Evolutionary conservation across 176 grass and related monocot species (phyloP).

Genomic region (Bromus sterilis): DNA sequence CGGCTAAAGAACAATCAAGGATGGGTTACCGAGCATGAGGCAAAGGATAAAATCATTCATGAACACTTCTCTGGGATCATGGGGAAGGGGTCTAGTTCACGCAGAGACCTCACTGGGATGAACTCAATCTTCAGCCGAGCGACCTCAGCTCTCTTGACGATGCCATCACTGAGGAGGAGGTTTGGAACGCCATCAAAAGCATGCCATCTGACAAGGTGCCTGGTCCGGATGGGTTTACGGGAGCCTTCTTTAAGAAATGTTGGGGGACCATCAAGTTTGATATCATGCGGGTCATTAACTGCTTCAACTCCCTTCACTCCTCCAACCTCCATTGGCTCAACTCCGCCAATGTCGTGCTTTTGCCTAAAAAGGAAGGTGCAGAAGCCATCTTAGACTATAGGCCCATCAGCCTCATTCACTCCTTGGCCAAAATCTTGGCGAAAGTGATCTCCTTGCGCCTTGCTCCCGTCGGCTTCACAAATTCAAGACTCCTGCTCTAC

Average conservation of each 20-base stretch:
- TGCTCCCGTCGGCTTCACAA: neutral
- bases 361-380: neutral
- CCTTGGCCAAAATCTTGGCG: neutral
- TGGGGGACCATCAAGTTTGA: neutral
- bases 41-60: too few species aligned
- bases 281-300: neutral
- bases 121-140: too few species aligned
- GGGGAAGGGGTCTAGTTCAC: too few species aligned
- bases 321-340: neutral
- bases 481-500: neutral
- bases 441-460: neutral
- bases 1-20: too few species aligned
- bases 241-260: neutral
- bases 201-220: neutral
- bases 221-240: neutral
- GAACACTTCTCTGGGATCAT: too few species aligned
- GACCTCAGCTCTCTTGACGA: neutral
- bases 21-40: too few species aligned
- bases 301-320: neutral
- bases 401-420: neutral
- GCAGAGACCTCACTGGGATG: too few species aligned
- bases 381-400: neutral
- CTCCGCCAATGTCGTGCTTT: neutral
- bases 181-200: neutral
- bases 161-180: neutral